Base-by-base conservation (phyloP, 2,329 filamentous ascomycete genomes). In the Graphilbum ipis-grandicollis region DNA sequence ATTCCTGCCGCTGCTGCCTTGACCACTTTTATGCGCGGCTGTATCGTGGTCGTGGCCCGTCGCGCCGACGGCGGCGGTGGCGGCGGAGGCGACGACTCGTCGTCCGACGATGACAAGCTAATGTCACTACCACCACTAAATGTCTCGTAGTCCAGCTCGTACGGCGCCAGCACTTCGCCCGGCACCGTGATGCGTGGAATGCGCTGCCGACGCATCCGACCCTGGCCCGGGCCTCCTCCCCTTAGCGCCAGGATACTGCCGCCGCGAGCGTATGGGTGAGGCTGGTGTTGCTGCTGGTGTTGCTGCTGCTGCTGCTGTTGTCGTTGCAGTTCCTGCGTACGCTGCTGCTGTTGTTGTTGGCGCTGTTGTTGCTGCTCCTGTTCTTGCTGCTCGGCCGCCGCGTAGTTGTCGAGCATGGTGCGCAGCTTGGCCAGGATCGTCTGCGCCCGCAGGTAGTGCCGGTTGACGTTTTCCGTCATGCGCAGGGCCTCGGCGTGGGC, bases 81-180 rank as follows among this genome's bases (percentile, higher is more conserved):
- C 39, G 37, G 26, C 23, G 28, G 51, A 12, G 54, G 49, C 3
- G 55, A 52, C 3, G 58, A 54, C 19, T 55, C 50, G 15, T 65
- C 59, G 5, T 59, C 43, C 3, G 41, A 44, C 12, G 44, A 38
- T 8, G 43, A 36, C 19, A 41, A 44, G 31, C 42, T 47, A 7
- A 42, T n/a, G 17, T 69, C 67, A 44, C 60, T 66, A 13, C 63
- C 62, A 18, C 65, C 67, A 33, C 58, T 68, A 40, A 65, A 71
- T 1, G 63, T 59, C 36, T 75, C 70, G 49, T 73, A 75, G 40
- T 75, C 70, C 19, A 76, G 54, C 38, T 78, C 73, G 47, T 75
- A 76, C 0, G 73, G 73, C 2, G 73, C 71, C 33, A 77, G 58
- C 9, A 78, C 73, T 49, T 78, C 72, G 32, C 73, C 73, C 2